Base-by-base conservation (phyloP, 306 rosid genomes). In the Quercus bicolor region DNA sequence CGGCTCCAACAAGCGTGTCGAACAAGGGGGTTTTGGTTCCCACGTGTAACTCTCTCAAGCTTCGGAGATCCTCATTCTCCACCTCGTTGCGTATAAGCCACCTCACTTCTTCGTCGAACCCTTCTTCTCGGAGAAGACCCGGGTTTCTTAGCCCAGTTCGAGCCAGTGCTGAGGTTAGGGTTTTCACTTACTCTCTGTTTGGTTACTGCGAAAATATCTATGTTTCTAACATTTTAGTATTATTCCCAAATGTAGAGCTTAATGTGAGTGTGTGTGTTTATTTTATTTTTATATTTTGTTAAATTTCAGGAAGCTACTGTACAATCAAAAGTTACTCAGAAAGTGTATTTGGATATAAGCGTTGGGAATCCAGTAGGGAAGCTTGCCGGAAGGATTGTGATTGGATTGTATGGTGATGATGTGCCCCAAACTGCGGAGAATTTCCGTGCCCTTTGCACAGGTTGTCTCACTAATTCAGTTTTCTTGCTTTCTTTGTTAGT, bases 371-470 rank as follows among this genome's bases (percentile, higher is more conserved):
- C 98, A 0, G 97, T 95, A 9, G 98, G 98, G 77, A 90, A 95
- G 90, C 88, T 93, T 45, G 97, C 79, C 0, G 98, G 98, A 14
- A 89, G 94, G 83, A 77, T 95, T 83, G 97, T 95, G 69, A 95
- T 95, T 79, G 98, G 98, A 48, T 86, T 95, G 68, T 95, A n/a
- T 77, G 98, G 98, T 43, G 97, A 95, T 62, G 98, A 92, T 83
- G 98, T 95, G 53, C 98, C 98, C 74, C 94, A 92, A 79, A 92
- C 97, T 3, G 89, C 85, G 0, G 98, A 95, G 89, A 95, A 93
- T 76, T 95, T 95, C 81, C 97, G 98, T 24, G 92, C 98, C 66
- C 98, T 95, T 75, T 95, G 97, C 80, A 95, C 98, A n/a, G 92
- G 95, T 90, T 88, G 48, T 23, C 7, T 66, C 52, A 48, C 34